These are phyloP conservation scores for Candida sanyaensis DNA, from an alignment of 1,139 yeast genomes.

Conservation along the genomic window DNA sequence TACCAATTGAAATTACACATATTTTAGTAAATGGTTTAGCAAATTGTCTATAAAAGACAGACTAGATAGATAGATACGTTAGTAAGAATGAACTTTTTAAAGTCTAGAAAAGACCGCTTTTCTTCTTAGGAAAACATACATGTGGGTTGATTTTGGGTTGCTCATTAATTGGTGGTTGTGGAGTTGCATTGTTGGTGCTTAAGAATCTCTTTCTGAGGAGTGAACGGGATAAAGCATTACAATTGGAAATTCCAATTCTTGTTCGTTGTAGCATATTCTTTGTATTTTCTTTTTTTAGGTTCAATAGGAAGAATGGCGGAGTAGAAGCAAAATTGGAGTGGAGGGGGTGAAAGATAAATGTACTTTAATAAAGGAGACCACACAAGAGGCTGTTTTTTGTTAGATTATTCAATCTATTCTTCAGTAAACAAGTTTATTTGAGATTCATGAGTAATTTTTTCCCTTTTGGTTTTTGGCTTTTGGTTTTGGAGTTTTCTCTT, in stretches of 20 bases:
- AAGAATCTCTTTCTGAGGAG: neutral
- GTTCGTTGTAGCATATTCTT: neutral
- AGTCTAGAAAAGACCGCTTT: neutral
- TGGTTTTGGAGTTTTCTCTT: neutral
- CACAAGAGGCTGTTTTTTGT: no score
- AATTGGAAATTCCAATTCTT: neutral
- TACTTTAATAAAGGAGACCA: no score
- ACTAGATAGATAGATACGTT: constrained; percentile 9
- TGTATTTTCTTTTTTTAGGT: neutral
- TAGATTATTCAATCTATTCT: no score
- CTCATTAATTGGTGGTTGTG: neutral
- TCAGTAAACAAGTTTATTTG: no score
- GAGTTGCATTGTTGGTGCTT: neutral
- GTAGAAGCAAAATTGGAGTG: no score
- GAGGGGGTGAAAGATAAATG: no score
- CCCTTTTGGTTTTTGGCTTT: no score
- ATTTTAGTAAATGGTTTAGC: constrained; percentile 21
- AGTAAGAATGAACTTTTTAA: neutral
- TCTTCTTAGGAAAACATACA: constrained; percentile 13
- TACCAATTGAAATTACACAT: constrained; percentile 19
- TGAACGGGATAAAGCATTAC: neutral
- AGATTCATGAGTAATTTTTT: no score
- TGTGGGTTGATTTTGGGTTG: constrained; percentile 16
- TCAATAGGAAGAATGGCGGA: neutral
- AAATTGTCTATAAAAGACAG: constrained; percentile 21